phyloP scores from a whole-genome alignment of 2,329 filamentous ascomycete genomes.

The Colletotrichum viniferum region DNA sequence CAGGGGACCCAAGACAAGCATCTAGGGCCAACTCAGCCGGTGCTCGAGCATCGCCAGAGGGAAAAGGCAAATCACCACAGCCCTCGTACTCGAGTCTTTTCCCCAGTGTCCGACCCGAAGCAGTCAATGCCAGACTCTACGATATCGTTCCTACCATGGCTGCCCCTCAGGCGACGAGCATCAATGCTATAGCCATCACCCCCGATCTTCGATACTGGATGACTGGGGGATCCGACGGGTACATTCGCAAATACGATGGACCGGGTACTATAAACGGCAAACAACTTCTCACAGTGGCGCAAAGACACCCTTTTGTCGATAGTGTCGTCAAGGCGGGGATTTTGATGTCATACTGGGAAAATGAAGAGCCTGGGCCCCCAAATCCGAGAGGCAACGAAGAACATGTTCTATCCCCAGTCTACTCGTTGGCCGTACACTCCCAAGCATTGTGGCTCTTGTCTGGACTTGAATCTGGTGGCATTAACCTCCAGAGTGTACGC shows the following conservation, averaged over 20 bases:
- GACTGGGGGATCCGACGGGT: conserved; percentile 91
- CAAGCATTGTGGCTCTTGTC: conserved; percentile 91
- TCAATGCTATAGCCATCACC: conserved; percentile 90
- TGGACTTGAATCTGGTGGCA: conserved; percentile 86
- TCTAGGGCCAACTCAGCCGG: conserved; percentile 30
- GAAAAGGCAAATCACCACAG: conserved; percentile 2
- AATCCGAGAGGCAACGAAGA: conserved; percentile 57
- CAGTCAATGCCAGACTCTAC: conserved; percentile 80
- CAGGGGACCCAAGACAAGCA: conserved; percentile 35
- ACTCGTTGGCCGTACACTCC: conserved; percentile 90
- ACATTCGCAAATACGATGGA: conserved; percentile 96
- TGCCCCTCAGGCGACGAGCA: conserved; percentile 91
- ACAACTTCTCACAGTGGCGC: conserved; percentile 89
- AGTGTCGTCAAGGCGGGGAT: conserved; percentile 95
- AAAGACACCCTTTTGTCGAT: conserved; percentile 95
- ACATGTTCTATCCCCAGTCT: conserved; percentile 81
- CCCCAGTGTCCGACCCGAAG: conserved; percentile 71
- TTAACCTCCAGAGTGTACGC: conserved; percentile 90
- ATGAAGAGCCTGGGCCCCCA: conserved; percentile 72
- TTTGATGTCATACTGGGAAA: conserved; percentile 97
- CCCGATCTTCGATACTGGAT: conserved; percentile 96
- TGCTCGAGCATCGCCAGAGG: conserved; percentile 11
- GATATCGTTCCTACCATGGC: conserved; percentile 98
- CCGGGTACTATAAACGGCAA: conserved; percentile 95
- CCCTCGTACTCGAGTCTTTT: conserved; percentile 13